Evolutionary conservation across 1,284 basidiomycete species (phyloP).

Genomic region (Peniophora sp.): DNA sequence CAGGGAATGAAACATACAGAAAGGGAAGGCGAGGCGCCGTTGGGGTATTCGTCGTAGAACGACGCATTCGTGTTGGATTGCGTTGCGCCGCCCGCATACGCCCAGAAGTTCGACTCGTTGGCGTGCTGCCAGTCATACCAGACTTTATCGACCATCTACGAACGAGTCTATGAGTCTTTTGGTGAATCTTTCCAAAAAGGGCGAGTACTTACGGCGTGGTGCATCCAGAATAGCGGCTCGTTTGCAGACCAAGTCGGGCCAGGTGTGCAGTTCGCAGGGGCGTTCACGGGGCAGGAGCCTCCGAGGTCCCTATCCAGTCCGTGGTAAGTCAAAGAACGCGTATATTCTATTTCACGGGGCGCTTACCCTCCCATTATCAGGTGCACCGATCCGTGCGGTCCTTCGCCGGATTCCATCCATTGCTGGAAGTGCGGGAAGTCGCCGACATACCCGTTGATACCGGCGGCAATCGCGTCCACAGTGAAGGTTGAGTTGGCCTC

Average conservation of each 20-base stretch:
- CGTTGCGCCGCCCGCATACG: slow-evolving; percentile 24
- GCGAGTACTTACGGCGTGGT: slow-evolving; percentile 23
- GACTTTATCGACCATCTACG: slow-evolving; percentile 30
- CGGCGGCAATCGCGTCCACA: slow-evolving; percentile 15
- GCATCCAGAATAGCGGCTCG: slow-evolving; percentile 29
- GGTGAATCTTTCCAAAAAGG: neutral
- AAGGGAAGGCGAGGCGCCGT: slow-evolving; percentile 23
- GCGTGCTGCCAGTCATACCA: slow-evolving; percentile 31
- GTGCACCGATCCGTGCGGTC: slow-evolving; percentile 20
- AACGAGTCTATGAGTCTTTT: neutral
- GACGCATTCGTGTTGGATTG: slow-evolving; percentile 18
- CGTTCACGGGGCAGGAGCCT: slow-evolving; percentile 17
- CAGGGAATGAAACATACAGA: slow-evolving; percentile 14
- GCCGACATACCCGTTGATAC: slow-evolving; percentile 21
- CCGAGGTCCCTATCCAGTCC: slow-evolving; percentile 17
- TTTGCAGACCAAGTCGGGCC: slow-evolving; percentile 22
- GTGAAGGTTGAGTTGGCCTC: slow-evolving; percentile 25
- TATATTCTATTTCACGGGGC: neutral
- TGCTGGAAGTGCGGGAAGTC: slow-evolving; percentile 27
- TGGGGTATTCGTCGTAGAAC: slow-evolving; percentile 21
- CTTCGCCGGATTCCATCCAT: slow-evolving; percentile 21
- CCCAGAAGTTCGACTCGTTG: slow-evolving; percentile 17
- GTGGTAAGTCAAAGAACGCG: neutral
- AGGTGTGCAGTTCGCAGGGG: slow-evolving; percentile 13
- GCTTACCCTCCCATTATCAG: slow-evolving; percentile 21